These are phyloP conservation scores for Sodiomyces alkalinus DNA, from an alignment of 2,329 filamentous ascomycete genomes.

Conservation along the genomic window DNA sequence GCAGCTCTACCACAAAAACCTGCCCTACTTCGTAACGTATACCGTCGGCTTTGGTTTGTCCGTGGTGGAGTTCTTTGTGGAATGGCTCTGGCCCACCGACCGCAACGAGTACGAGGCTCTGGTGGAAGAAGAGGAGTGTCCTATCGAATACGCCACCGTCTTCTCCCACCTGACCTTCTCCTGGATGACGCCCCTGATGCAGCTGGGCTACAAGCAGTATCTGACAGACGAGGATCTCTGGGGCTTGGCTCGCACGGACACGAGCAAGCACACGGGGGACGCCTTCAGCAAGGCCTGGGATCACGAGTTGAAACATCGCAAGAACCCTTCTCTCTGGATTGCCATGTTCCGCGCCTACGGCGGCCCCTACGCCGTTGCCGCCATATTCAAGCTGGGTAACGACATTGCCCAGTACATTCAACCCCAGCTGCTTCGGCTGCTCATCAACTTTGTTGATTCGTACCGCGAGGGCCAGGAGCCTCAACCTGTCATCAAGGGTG, in stretches of 20 bases:
- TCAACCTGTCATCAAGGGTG: slow-evolving; percentile 69
- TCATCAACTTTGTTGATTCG: slow-evolving; percentile 76
- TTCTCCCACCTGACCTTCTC: slow-evolving; percentile 90
- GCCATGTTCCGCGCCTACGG: slow-evolving; percentile 76
- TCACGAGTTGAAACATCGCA: slow-evolving; percentile 49
- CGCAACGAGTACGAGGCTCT: slow-evolving; percentile 44
- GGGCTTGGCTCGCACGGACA: slow-evolving; percentile 71
- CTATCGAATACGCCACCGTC: slow-evolving; percentile 79
- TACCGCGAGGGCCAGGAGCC: slow-evolving; percentile 47
- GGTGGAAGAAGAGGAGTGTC: slow-evolving; percentile 46
- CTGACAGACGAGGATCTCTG: slow-evolving; percentile 92
- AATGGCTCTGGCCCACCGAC: slow-evolving; percentile 78
- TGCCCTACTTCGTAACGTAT: slow-evolving; percentile 67
- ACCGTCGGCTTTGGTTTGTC: slow-evolving; percentile 57
- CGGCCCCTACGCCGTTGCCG: slow-evolving; percentile 65
- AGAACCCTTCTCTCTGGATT: slow-evolving; percentile 73
- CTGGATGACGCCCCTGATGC: slow-evolving; percentile 99
- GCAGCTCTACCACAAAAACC: slow-evolving; percentile 47
- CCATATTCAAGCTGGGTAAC: slow-evolving; percentile 78
- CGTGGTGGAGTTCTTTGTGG: slow-evolving; percentile 55
- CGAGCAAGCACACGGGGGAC: slow-evolving; percentile 57
- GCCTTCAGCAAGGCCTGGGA: slow-evolving; percentile 65
- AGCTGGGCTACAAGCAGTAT: slow-evolving; percentile 78
- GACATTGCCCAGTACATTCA: slow-evolving; percentile 79
- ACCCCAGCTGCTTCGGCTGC: slow-evolving; percentile 70